Percentiles rank a stretch among this genome's conserved stretches.
These are phyloP conservation scores for Truncatella angustata DNA, from an alignment of 2,329 filamentous ascomycete genomes.

Conservation along the genomic window DNA sequence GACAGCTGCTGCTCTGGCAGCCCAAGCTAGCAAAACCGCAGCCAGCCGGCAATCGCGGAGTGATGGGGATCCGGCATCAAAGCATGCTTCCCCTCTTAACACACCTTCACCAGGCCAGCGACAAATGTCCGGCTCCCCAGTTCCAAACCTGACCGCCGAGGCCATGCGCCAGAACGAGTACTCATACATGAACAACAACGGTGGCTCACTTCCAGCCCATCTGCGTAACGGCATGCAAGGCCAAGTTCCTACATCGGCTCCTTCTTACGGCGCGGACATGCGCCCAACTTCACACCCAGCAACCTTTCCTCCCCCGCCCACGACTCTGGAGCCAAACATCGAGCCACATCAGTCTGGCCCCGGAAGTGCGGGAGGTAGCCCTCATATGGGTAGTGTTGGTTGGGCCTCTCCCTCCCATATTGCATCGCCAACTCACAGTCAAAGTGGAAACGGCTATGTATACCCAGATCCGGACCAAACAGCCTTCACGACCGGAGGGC, in stretches of 20 bases:
- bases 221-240: conserved; percentile 73
- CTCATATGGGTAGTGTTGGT: conserved; percentile 76
- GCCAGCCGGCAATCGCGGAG: conserved; percentile 52
- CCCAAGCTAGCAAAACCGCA: conserved; percentile 24
- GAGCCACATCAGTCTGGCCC: conserved; percentile 69
- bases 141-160: conserved; percentile 68
- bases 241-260: conserved; percentile 65
- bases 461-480: conserved; percentile 83
- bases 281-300: conserved; percentile 83
- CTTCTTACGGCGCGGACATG: conserved; percentile 56
- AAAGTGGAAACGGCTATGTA: conserved; percentile 62
- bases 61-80: conserved; percentile 69
- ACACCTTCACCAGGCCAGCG: conserved; percentile 84
- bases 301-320: conserved; percentile 78
- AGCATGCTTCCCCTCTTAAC: conserved; percentile 70
- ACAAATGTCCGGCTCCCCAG: conserved; percentile 75
- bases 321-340: conserved; percentile 80
- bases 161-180: conserved; percentile 73
- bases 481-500: conserved; percentile 52
- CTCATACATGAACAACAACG: conserved; percentile 72
- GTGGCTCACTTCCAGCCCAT: conserved; percentile 77
- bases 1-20: conserved; percentile 80
- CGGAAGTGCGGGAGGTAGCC: conserved; percentile 75
- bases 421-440: conserved; percentile 66
- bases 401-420: conserved; percentile 86